These are phyloP conservation scores for Puccinia horiana DNA, from an alignment of 1,284 basidiomycete genomes.

Conservation along the genomic window DNA sequence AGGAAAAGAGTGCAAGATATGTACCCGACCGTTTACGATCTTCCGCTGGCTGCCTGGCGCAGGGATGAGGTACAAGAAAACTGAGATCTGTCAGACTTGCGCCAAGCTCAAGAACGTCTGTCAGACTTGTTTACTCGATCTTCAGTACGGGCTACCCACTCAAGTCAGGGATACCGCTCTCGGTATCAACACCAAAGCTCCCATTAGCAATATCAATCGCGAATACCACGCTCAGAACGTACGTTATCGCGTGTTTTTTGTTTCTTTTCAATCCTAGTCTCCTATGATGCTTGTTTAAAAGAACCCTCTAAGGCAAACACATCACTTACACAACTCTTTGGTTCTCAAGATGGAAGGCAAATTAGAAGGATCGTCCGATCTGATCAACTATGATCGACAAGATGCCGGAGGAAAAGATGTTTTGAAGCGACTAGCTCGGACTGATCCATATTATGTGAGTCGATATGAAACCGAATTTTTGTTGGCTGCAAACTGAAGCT, in stretches of 20 bases:
- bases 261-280: not conserved
- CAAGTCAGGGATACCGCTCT: slow-evolving; percentile 96
- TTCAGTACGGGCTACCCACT: slow-evolving; percentile 89
- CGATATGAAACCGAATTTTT: not conserved
- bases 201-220: slow-evolving; percentile 87
- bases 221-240: slow-evolving; percentile 95
- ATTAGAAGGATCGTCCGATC: slow-evolving; percentile 52
- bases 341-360: slow-evolving; percentile 37
- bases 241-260: slow-evolving; percentile 58
- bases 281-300: not conserved
- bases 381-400: slow-evolving; percentile 56
- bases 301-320: not conserved
- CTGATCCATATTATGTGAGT: slow-evolving; percentile 81
- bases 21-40: slow-evolving; percentile 80
- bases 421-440: slow-evolving; percentile 87
- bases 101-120: slow-evolving; percentile 99
- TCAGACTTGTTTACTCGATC: slow-evolving; percentile 93
- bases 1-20: slow-evolving; percentile 91
- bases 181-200: slow-evolving; percentile 80
- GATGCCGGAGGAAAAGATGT: slow-evolving; percentile 79
- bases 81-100: slow-evolving; percentile 97
- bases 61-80: slow-evolving; percentile 92
- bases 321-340: not conserved
- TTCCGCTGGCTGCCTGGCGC: slow-evolving; percentile 96
- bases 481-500: not conserved